Conservation (phyloP, 1,284 basidiomycete species). For the Erythrobasidium hasegawianum region DNA sequence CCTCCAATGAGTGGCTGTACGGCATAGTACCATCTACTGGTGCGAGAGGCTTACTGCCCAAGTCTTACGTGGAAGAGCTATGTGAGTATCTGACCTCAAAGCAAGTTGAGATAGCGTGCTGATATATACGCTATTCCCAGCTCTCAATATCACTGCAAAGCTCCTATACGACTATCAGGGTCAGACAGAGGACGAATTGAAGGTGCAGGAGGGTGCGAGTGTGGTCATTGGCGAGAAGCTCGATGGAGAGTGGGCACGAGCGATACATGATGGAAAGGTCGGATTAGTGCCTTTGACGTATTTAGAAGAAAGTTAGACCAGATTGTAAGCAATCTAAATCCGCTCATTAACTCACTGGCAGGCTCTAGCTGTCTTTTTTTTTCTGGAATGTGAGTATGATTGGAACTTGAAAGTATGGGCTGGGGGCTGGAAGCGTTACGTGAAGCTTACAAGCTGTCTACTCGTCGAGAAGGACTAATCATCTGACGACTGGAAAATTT, state of each 20-base stretch:
- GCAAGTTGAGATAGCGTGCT: no score
- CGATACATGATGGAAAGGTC: conserved; percentile 72
- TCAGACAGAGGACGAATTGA: conserved; percentile 67
- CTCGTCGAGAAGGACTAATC: no score
- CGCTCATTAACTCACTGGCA: no score
- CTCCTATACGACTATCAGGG: conserved; percentile 75
- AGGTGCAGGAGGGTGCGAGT: conserved; percentile 72
- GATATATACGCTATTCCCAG: background rate
- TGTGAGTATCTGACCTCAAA: conserved; percentile 55
- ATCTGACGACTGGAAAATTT: no score
- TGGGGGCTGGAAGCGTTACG: no score
- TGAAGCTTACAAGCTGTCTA: no score
- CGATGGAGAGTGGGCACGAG: conserved; percentile 91
- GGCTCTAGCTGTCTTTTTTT: no score
- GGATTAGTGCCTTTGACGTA: conserved; percentile 86
- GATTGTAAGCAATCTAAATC: no score
- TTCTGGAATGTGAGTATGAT: no score
- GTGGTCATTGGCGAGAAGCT: conserved; percentile 72
- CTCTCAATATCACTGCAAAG: conserved; percentile 55
- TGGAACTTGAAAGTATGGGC: no score
- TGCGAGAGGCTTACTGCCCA: conserved; percentile 82
- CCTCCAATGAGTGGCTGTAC: conserved; percentile 73
- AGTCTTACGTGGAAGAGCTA: conserved; percentile 74
- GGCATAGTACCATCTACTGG: conserved; percentile 27
- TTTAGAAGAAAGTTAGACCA: conserved; percentile 49